Percentiles rank a stretch among this genome's conserved stretches.
Conservation (phyloP, 192 early-diverging fungal species). For the Umbelopsis isabellina region DNA sequence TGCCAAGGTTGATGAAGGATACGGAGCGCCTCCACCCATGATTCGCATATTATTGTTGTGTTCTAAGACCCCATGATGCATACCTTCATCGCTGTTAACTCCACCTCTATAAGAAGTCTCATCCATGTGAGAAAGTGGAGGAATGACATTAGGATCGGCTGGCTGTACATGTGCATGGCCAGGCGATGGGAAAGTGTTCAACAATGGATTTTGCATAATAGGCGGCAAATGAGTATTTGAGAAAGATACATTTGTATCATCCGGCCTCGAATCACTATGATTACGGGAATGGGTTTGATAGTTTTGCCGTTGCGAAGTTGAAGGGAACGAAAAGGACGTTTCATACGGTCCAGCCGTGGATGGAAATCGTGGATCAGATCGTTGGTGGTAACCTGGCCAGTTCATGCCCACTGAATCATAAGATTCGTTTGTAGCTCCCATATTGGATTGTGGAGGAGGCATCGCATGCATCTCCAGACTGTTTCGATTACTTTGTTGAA, state of each 20-base stretch:
- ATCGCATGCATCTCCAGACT: not conserved
- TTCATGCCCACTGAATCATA: conserved; percentile 1
- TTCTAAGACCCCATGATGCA: conserved; percentile 14
- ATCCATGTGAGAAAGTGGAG: not conserved
- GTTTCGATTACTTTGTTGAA: not conserved
- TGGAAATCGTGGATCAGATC: not conserved
- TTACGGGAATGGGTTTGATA: conserved; percentile 3
- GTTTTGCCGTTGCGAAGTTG: not conserved
- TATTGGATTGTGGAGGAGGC: conserved; percentile 6
- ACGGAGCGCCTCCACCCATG: not conserved
- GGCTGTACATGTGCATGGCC: not conserved
- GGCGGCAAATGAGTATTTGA: not conserved
- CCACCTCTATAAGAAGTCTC: conserved; percentile 1
- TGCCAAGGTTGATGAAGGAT: not conserved
- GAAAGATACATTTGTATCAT: not conserved
- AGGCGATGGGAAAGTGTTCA: not conserved
- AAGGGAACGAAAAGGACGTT: conserved; percentile 6
- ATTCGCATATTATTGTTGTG: conserved; percentile 14
- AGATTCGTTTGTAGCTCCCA: not conserved
- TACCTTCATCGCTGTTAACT: not conserved
- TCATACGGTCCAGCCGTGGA: conserved; percentile 4
- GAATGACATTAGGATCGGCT: not conserved
- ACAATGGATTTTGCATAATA: not conserved
- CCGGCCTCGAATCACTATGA: not conserved
- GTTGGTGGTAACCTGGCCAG: not conserved